phyloP scores from a whole-genome alignment of 768 basidiomycete species.

The Boletus reticuloceps region DNA sequence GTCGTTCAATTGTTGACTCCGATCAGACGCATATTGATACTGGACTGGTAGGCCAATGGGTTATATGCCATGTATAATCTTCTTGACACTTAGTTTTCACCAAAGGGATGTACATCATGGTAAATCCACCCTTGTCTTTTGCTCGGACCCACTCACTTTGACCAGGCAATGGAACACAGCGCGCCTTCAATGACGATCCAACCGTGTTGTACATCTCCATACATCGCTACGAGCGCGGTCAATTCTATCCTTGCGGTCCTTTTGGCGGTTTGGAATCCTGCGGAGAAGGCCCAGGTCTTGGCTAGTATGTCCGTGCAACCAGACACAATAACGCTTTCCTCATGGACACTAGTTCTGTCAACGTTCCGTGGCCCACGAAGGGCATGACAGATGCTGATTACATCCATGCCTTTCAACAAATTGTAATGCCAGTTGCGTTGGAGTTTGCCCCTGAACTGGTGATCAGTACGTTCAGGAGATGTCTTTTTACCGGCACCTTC shows the following conservation, averaged over 20 bases:
- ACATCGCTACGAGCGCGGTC: conserved; percentile 90
- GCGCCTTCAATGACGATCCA: conserved; percentile 92
- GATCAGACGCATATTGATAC: conserved; percentile 80
- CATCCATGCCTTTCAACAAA: conserved; percentile 91
- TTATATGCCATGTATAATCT: not conserved
- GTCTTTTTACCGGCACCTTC: not conserved
- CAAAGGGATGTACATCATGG: conserved; percentile 95
- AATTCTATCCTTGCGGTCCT: conserved; percentile 90
- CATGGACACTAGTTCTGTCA: conserved; percentile 68
- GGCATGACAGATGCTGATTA: conserved; percentile 97
- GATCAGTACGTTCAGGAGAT: conserved; percentile 62
- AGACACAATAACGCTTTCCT: conserved; percentile 7
- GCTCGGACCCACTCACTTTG: conserved; percentile 11
- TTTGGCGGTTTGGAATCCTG: conserved; percentile 86
- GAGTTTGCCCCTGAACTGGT: conserved; percentile 97
- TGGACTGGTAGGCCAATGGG: conserved; percentile 80
- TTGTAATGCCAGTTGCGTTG: conserved; percentile 95
- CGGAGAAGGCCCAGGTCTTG: conserved; percentile 79
- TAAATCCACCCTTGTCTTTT: conserved; percentile 25
- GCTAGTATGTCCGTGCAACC: conserved; percentile 60
- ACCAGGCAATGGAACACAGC: conserved; percentile 93
- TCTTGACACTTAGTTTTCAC: conserved; percentile 9
- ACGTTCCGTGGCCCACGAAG: conserved; percentile 87
- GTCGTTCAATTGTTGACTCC: conserved; percentile 70
- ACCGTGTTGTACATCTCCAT: conserved; percentile 91